phyloP scores from a whole-genome alignment of 2,329 filamentous ascomycete genomes.

The Chaetomium strumarium region DNA sequence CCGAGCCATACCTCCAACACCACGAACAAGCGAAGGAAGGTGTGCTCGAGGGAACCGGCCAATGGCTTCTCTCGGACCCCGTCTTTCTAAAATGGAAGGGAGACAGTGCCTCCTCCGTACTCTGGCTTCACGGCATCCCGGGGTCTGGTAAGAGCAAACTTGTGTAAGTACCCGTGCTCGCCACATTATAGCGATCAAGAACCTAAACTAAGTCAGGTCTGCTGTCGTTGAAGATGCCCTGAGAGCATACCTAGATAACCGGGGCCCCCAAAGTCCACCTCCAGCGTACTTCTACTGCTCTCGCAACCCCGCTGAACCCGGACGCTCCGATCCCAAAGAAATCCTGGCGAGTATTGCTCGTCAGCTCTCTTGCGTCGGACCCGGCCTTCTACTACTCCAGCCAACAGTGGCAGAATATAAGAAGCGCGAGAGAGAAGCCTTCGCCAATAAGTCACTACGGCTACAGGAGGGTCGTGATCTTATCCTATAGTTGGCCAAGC shows the following conservation, averaged over 20 bases:
- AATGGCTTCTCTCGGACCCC: too few relatives aligned
- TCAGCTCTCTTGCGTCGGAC: not conserved
- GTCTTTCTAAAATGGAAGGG: too few relatives aligned
- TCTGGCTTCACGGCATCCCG: too few relatives aligned
- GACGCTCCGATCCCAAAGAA: not conserved
- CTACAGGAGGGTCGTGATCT: too few relatives aligned
- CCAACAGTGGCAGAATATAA: not conserved
- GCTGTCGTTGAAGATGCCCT: not conserved
- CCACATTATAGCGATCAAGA: not conserved
- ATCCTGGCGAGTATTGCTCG: not conserved
- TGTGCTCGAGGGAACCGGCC: too few relatives aligned
- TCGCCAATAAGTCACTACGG: too few relatives aligned
- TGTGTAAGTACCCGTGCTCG: not conserved
- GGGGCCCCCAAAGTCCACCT: not conserved
- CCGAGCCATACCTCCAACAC: too few relatives aligned
- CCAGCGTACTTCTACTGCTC: not conserved
- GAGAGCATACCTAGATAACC: not conserved
- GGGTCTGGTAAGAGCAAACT: too few relatives aligned
- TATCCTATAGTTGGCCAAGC: too few relatives aligned
- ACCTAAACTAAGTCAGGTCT: not conserved
- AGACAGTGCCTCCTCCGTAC: too few relatives aligned
- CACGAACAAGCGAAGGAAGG: too few relatives aligned
- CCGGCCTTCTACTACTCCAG: not conserved
- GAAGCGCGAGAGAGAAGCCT: too few relatives aligned
- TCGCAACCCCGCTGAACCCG: not conserved